phyloP scores from a whole-genome alignment of 176 grass and related monocot genomes.

The Bonia amplexicaulis region DNA sequence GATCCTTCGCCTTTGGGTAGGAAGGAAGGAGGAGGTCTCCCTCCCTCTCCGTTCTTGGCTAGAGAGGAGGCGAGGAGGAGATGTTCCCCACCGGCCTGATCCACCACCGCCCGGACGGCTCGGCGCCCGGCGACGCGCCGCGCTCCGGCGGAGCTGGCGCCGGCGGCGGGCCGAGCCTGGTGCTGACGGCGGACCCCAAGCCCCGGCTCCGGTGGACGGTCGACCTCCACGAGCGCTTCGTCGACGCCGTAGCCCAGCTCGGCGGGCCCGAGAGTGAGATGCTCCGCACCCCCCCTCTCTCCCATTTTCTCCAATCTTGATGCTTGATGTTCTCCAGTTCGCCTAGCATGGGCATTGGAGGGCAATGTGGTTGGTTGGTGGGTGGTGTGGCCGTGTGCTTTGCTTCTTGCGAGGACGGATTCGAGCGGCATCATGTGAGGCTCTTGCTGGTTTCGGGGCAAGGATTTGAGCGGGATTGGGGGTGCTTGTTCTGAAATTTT shows the following conservation, averaged over 20 bases:
- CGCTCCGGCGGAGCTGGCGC: not conserved
- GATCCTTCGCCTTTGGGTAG: constrained; percentile 41
- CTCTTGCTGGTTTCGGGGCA: not conserved
- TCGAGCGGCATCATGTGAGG: not conserved
- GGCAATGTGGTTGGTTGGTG: constrained; percentile 16
- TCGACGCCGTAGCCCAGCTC: constrained; percentile 96
- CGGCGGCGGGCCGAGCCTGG: constrained; percentile 59
- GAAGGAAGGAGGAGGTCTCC: constrained; percentile 1
- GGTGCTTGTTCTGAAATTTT: not conserved
- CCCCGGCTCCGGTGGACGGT: constrained; percentile 86
- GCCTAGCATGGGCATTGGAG: constrained; percentile 10
- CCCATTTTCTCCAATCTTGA: not conserved
- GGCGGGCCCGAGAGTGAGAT: constrained; percentile 90
- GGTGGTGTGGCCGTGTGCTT: not conserved
- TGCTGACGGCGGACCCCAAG: constrained; percentile 93
- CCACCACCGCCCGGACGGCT: constrained; percentile 42
- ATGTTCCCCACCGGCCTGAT: constrained; percentile 59
- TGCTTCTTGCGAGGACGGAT: not conserved
- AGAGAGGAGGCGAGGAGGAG: constrained; percentile 13
- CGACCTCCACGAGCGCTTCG: constrained; percentile 97
- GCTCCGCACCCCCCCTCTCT: not conserved
- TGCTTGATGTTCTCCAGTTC: not conserved
- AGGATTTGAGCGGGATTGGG: constrained; percentile 1
- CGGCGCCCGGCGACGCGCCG: constrained; percentile 26
- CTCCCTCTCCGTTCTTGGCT: not conserved